These are phyloP conservation scores for Geotrichum bryndzae DNA, from an alignment of 1,139 yeast genomes.

Conservation along the genomic window DNA sequence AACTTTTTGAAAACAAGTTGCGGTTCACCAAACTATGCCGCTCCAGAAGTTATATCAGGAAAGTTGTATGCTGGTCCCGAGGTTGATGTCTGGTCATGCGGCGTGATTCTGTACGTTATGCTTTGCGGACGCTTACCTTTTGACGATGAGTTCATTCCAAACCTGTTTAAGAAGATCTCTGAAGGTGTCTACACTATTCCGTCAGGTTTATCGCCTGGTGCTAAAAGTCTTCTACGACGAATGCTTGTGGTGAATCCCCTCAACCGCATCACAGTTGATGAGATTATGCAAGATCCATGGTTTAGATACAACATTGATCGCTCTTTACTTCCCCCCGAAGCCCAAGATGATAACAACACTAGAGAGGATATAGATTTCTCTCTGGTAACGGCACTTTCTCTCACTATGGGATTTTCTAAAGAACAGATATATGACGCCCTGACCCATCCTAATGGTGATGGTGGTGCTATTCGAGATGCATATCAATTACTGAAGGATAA, in stretches of 20 bases:
- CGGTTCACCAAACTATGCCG: constrained; percentile 97
- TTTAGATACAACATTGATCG: constrained; percentile 78
- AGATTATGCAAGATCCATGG: constrained; percentile 95
- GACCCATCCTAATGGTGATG: constrained; percentile 32
- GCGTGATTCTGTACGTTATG: constrained; percentile 94
- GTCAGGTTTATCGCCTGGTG: constrained; percentile 79
- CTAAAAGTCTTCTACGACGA: constrained; percentile 75
- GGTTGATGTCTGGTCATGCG: constrained; percentile 98
- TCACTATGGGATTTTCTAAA: constrained; percentile 88
- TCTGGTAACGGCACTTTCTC: constrained; percentile 68
- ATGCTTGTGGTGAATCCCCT: constrained; percentile 97
- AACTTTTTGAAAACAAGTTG: constrained; percentile 92
- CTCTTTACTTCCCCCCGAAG: constrained; percentile 65
- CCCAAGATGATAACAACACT: constrained; percentile 31
- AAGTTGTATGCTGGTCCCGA: constrained; percentile 97
- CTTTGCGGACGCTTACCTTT: constrained; percentile 95
- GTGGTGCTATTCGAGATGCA: constrained; percentile 84
- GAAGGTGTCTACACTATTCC: constrained; percentile 95
- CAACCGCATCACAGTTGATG: constrained; percentile 90
- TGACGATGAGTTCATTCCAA: constrained; percentile 96
- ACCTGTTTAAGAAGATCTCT: constrained; percentile 86
- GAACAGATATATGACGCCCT: constrained; percentile 82
- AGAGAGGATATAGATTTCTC: constrained; percentile 58
- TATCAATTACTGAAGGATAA: constrained; percentile 85
- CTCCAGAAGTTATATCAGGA: constrained; percentile 96